A percentile compares a stretch with the other conserved stretches of the same genome.
These are phyloP conservation scores for Plasmopara muralis DNA, from an alignment of 352 stramenopile genomes.

Conservation along the genomic window DNA sequence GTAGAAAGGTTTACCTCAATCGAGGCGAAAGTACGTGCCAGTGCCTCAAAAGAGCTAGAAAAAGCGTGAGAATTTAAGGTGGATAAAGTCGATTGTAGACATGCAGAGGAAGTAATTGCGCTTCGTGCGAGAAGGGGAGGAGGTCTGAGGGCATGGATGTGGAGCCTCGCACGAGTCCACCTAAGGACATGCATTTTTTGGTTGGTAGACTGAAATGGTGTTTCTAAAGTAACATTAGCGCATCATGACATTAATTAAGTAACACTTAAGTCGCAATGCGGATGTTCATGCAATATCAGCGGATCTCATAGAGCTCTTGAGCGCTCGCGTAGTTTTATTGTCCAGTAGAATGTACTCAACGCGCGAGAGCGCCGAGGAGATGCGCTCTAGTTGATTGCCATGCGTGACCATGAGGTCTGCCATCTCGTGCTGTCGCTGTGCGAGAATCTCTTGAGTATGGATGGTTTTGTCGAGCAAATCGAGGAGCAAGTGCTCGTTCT, in stretches of 20 bases:
- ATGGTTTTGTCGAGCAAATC: slow-evolving; percentile 76
- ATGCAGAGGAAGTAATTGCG: slow-evolving; percentile 6
- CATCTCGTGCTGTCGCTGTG: slow-evolving; percentile 68
- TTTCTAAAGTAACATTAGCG: neutral
- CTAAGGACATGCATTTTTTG: neutral
- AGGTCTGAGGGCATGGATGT: neutral
- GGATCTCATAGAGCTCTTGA: slow-evolving; percentile 1
- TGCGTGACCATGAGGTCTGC: slow-evolving; percentile 58
- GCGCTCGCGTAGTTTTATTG: slow-evolving; percentile 11
- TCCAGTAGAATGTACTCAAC: slow-evolving; percentile 57
- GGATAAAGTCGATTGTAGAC: slow-evolving; percentile 4
- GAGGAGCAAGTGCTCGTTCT: slow-evolving; percentile 67
- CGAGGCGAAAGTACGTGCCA: slow-evolving; percentile 42
- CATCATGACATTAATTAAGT: neutral
- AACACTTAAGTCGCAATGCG: neutral
- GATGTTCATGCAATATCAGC: no score
- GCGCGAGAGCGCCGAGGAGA: slow-evolving; percentile 62
- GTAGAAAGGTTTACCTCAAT: slow-evolving; percentile 35
- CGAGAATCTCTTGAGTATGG: slow-evolving; percentile 69
- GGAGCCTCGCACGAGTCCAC: slow-evolving; percentile 5
- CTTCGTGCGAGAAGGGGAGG: neutral
- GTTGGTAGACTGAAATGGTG: neutral
- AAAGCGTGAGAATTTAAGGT: neutral
- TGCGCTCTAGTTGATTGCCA: slow-evolving; percentile 50
- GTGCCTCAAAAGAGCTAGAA: slow-evolving; percentile 32